Conservation (phyloP, 2,329 filamentous ascomycete genomes). For the Cryphonectria nitschkei region DNA sequence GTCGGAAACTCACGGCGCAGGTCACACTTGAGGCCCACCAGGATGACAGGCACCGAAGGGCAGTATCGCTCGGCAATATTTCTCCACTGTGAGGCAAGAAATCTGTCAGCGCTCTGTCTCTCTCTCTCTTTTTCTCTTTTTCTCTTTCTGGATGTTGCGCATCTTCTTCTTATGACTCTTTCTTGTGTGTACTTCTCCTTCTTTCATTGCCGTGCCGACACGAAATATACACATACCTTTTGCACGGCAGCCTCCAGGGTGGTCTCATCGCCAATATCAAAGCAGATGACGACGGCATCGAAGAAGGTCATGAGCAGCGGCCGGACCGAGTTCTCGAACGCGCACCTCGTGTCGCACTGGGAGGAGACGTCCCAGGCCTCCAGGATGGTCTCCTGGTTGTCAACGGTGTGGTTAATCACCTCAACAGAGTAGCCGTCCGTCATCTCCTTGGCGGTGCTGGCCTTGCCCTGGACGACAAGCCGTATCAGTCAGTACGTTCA, state of each 20-base stretch:
- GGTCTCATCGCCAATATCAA: constrained; percentile 37
- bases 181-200: background rate
- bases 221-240: constrained; percentile 33
- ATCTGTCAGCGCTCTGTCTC: constrained; percentile 11
- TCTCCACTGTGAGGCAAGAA: constrained; percentile 33
- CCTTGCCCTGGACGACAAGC: background rate
- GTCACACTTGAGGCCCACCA: constrained; percentile 76
- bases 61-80: constrained; percentile 31
- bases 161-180: too few species aligned
- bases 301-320: constrained; percentile 33
- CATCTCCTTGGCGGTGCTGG: background rate
- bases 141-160: too few species aligned
- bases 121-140: too few species aligned
- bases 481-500: background rate
- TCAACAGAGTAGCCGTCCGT: constrained; percentile 11
- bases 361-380: constrained; percentile 37
- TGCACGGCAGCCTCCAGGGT: constrained; percentile 35
- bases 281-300: constrained; percentile 45
- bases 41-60: constrained; percentile 64
- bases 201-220: background rate
- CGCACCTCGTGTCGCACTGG: constrained; percentile 19
- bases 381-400: constrained; percentile 18
- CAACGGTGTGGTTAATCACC: constrained; percentile 8
- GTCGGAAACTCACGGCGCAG: constrained; percentile 49
- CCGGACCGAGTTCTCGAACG: constrained; percentile 14